phyloP scores from a whole-genome alignment of 352 stramenopile species.

The Thraustochytrium sp. region DNA sequence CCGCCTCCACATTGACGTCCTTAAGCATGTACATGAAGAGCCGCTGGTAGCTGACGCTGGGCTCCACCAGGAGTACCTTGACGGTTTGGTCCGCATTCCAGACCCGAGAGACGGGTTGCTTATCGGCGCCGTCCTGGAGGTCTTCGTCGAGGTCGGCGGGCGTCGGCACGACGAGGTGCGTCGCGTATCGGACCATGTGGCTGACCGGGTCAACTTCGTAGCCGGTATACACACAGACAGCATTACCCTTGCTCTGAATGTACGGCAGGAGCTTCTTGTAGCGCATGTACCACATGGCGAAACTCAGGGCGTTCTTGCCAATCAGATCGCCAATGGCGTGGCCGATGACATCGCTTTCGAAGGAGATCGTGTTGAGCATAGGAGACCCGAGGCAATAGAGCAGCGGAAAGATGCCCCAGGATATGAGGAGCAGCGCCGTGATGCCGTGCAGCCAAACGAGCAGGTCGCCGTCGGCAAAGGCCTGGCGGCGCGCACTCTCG shows the following conservation, averaged over 20 bases:
- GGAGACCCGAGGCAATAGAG: conserved; percentile 33
- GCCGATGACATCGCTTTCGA: conserved; percentile 30
- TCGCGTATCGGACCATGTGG: not conserved
- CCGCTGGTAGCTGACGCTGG: not conserved
- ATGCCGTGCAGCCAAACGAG: not conserved
- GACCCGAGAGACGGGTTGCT: not conserved
- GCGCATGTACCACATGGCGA: conserved; percentile 37
- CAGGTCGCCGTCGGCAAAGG: not conserved
- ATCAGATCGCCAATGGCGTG: conserved; percentile 34
- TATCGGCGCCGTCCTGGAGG: not conserved
- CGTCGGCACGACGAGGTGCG: not conserved
- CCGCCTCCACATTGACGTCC: not conserved
- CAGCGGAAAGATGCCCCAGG: conserved; percentile 39
- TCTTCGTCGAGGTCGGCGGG: not conserved
- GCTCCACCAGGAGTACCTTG: conserved; percentile 9
- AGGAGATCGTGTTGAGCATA: not conserved
- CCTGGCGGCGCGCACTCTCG: not conserved
- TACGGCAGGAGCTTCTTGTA: conserved; percentile 32
- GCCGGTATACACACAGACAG: not conserved
- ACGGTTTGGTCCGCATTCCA: not conserved
- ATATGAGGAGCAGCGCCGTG: conserved; percentile 28
- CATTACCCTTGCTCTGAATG: not conserved
- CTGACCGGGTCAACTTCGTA: conserved; percentile 13
- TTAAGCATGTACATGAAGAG: conserved; percentile 32
- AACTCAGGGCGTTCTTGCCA: conserved; percentile 36